Evolutionary conservation across 106 monocot species (phyloP).

Genomic region (Hemerocallis citrina): DNA sequence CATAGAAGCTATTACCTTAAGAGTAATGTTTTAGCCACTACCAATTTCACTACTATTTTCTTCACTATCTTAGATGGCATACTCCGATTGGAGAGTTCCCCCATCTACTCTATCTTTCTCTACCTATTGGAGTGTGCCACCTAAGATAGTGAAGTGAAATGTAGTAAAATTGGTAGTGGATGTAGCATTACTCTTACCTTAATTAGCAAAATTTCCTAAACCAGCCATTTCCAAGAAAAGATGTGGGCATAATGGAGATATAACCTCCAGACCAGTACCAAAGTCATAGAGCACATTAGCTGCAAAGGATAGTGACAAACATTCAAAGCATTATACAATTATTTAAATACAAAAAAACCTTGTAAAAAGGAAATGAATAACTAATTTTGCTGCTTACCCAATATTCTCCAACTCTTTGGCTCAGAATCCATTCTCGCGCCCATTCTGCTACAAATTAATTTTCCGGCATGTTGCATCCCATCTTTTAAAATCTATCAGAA

Average conservation of each 20-base stretch:
- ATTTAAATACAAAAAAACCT: not conserved
- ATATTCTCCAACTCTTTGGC: constrained; percentile 97
- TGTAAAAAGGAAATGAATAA: not conserved
- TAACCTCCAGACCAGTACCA: constrained; percentile 87
- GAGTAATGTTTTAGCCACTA: too few relatives aligned
- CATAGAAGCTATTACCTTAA: constrained; percentile 49
- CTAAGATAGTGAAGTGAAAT: too few relatives aligned
- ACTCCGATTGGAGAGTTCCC: too few relatives aligned
- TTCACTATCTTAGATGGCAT: too few relatives aligned
- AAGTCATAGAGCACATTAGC: constrained; percentile 92
- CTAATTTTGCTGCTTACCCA: constrained; percentile 32
- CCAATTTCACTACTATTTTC: too few relatives aligned
- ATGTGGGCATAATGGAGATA: constrained; percentile 91
- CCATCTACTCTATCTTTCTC: too few relatives aligned
- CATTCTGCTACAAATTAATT: constrained; percentile 92
- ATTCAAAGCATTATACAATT: constrained; percentile 5
- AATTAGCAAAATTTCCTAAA: constrained; percentile 92
- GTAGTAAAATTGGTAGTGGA: too few relatives aligned
- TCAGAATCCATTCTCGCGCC: constrained; percentile 99
- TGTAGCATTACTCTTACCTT: too few relatives aligned
- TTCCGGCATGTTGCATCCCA: constrained; percentile 99
- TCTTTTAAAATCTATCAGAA: constrained; percentile 73
- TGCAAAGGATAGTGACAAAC: constrained; percentile 28
- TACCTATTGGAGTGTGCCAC: too few relatives aligned
- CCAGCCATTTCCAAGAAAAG: constrained; percentile 95